Percentiles rank a stretch among this genome's conserved stretches.
These are phyloP conservation scores for Fusarium redolens DNA, from an alignment of 2,329 filamentous ascomycete genomes.

Conservation along the genomic window DNA sequence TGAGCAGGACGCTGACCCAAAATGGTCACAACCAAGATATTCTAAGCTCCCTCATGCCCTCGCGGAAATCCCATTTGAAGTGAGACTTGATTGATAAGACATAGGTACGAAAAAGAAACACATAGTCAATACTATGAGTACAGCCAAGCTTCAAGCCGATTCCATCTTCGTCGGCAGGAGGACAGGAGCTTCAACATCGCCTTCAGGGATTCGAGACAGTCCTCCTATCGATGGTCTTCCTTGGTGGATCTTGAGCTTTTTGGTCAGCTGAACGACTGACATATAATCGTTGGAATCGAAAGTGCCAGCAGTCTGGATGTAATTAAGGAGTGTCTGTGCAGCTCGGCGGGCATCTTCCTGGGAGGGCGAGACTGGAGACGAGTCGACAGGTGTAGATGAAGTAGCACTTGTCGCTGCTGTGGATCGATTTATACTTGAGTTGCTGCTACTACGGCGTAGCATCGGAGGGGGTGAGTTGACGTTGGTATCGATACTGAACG, in stretches of 20 bases:
- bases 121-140: background rate
- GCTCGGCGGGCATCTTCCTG: conserved; percentile 89
- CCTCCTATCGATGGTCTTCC: conserved; percentile 56
- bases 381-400: conserved; percentile 55
- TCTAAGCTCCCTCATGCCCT: background rate
- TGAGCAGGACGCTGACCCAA: conserved; percentile 16
- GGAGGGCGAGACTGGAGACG: conserved; percentile 74
- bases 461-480: conserved; percentile 53
- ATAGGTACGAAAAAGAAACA: conserved; percentile 21
- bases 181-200: conserved; percentile 62
- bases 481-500: conserved; percentile 58
- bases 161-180: conserved; percentile 47
- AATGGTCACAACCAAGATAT: conserved; percentile 10
- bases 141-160: conserved; percentile 36
- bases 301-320: conserved; percentile 79
- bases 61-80: background rate
- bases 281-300: conserved; percentile 83
- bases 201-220: conserved; percentile 66
- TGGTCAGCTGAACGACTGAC: conserved; percentile 82
- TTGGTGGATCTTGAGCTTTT: conserved; percentile 79
- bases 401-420: conserved; percentile 31
- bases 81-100: conserved; percentile 26
- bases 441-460: conserved; percentile 51
- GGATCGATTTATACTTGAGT: conserved; percentile 49
- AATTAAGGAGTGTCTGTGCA: conserved; percentile 82